A percentile compares a stretch with the other conserved stretches of the same genome.
These are phyloP conservation scores for Plenodomus lindquistii DNA, from an alignment of 2,329 filamentous ascomycete genomes.

Conservation along the genomic window DNA sequence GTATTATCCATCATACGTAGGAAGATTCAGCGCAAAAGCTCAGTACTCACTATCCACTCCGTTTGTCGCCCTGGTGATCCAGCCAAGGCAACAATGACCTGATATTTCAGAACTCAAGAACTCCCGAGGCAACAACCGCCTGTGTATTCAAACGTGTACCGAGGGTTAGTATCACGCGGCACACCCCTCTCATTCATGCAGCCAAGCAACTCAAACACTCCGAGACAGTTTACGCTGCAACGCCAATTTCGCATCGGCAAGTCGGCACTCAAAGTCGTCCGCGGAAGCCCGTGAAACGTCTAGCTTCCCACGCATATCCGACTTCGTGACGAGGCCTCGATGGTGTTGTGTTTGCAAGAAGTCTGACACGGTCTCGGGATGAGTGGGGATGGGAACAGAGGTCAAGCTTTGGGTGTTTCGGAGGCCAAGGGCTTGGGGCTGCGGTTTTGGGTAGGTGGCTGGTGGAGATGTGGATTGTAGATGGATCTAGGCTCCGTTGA, in stretches of 20 bases:
- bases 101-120: slow-evolving; percentile 5
- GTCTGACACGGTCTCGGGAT: no score
- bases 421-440: slow-evolving; percentile 20
- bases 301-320: no score
- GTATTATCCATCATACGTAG: neutral
- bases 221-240: slow-evolving; percentile 9
- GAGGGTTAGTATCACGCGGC: neutral
- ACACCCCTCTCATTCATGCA: slow-evolving; percentile 13
- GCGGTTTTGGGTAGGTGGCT: neutral
- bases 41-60: no score
- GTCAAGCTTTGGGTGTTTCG: slow-evolving; percentile 27
- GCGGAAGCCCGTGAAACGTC: neutral
- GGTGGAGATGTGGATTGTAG: slow-evolving; percentile 1
- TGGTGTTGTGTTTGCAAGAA: no score
- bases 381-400: no score
- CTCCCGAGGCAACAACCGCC: no score
- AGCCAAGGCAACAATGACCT: slow-evolving; percentile 3
- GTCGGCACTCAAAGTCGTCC: neutral
- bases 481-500: neutral
- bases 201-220: slow-evolving; percentile 10
- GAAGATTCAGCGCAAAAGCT: neutral
- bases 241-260: neutral
- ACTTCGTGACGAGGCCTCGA: no score
- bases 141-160: no score
- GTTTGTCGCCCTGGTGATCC: no score